Base-by-base conservation (phyloP, 2,329 filamentous ascomycete species). In the Fusarium poae region DNA sequence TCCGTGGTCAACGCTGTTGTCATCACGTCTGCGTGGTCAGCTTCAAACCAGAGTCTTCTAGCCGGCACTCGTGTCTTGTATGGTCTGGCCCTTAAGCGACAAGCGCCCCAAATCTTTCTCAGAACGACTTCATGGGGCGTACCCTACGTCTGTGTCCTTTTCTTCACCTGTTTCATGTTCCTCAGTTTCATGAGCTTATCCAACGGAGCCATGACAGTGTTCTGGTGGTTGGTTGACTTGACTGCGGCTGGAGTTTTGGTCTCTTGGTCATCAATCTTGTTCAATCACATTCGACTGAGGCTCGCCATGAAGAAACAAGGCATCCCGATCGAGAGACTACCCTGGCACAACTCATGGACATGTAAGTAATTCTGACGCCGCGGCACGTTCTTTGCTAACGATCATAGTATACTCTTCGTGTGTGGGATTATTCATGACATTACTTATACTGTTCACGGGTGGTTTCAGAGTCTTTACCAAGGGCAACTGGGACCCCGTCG, bases 1-100 rank as follows among this genome's bases (percentile, higher is more conserved):
- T 88, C 88, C 8, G 86, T 94, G 56, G 89, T 94, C 78, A 95
- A 95, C 76, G 91, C 91, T 35, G 83, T 94, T 27, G 89, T 94
- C 70, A 84, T 94, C 68, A 92, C 89, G 0, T 91, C 89, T 0
- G 91, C 89, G 0, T 90, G 88, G 79, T 92, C 90, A 0, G 85
- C 90, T 0, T 88, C 86, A 1, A 93, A 93, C 70, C 88, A 90
- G 68, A 87, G 85, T 73, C 81, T 94, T 34, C 80, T 84, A 40
- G 81, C 86, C 2, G 88, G 87, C 29, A 88, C 87, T 1, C 83
- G 88, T 46, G 86, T 88, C 34, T 79, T 90, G 6, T 87, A 88
- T 66, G 86, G 84, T 6, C 79, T 90, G 55, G 88, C 88, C 0
- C 82, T 88, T 16, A 87, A 89, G 76, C 79, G 80, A 21, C 87